phyloP scores from a whole-genome alignment of 225 moss, liverwort and hornwort genomes.

The Takakia lepidozioides region DNA sequence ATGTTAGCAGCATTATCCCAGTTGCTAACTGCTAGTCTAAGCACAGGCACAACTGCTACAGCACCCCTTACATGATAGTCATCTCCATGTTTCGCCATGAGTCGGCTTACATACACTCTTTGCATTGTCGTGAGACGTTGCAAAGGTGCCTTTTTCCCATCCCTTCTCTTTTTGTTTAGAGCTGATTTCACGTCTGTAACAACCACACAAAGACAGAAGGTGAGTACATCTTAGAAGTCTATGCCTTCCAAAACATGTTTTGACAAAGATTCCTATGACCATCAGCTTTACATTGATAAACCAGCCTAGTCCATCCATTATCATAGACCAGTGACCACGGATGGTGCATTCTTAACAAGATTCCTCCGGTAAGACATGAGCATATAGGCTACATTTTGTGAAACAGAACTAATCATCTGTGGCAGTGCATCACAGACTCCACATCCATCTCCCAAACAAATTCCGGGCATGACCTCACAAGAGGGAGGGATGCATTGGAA shows the following conservation, averaged over 20 bases:
- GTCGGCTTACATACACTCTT: slow-evolving; percentile 68
- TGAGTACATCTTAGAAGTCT: no score
- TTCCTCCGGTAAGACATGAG: neutral
- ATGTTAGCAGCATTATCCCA: neutral
- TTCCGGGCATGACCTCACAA: no score
- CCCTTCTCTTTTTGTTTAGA: slow-evolving; percentile 76
- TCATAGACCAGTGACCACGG: no score
- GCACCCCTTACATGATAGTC: slow-evolving; percentile 36
- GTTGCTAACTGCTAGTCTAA: neutral
- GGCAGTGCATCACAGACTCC: no score
- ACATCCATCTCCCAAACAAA: no score
- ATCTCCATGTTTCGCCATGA: slow-evolving; percentile 66
- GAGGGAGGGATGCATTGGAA: neutral
- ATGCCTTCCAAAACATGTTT: no score
- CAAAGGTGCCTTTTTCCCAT: slow-evolving; percentile 81
- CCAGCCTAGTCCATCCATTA: no score
- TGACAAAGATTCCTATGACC: no score
- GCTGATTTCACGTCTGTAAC: slow-evolving; percentile 77
- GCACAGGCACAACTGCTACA: neutral
- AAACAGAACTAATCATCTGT: no score
- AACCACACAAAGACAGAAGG: no score
- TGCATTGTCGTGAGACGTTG: slow-evolving; percentile 92
- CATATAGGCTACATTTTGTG: neutral
- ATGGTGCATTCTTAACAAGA: neutral
- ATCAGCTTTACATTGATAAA: no score